Evolutionary conservation across 306 rosid species (phyloP).

Genomic region (Quercus gilva): DNA sequence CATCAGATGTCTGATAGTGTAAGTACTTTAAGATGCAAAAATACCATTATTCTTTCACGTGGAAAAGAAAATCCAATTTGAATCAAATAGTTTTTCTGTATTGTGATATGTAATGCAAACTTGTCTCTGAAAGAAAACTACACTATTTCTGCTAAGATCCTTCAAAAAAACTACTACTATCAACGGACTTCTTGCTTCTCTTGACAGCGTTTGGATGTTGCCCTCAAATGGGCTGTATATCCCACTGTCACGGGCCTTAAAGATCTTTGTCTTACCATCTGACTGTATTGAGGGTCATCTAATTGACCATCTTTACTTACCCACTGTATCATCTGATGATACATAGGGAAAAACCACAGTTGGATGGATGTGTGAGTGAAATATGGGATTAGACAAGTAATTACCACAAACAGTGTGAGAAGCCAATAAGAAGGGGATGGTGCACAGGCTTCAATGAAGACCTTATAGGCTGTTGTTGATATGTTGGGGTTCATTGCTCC

Average conservation of each 20-base stretch:
- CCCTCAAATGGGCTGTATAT: slow-evolving; percentile 81
- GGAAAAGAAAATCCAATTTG: slow-evolving; percentile 9
- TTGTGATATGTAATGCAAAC: slow-evolving; percentile 2
- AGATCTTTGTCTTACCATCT: slow-evolving; percentile 73
- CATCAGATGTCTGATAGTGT: background rate
- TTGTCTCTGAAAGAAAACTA: slow-evolving; percentile 25
- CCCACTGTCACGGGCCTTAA: slow-evolving; percentile 73
- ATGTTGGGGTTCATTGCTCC: slow-evolving; percentile 69
- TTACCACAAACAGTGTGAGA: slow-evolving; percentile 55
- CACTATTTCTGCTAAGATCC: slow-evolving; percentile 20
- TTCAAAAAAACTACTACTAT: slow-evolving; percentile 1
- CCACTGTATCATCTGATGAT: slow-evolving; percentile 92
- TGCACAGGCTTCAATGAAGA: slow-evolving; percentile 87
- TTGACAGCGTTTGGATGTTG: slow-evolving; percentile 55
- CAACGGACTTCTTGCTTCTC: slow-evolving; percentile 21
- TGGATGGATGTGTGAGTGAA: slow-evolving; percentile 59
- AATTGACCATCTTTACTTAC: slow-evolving; percentile 69
- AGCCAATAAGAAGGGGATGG: slow-evolving; percentile 83
- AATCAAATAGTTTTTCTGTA: background rate
- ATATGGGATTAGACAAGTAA: slow-evolving; percentile 70
- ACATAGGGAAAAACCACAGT: slow-evolving; percentile 77
- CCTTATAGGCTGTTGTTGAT: slow-evolving; percentile 86
- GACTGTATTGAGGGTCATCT: slow-evolving; percentile 74
- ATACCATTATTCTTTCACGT: background rate
- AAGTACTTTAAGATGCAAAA: slow-evolving; percentile 2